Evolutionary conservation across 192 early-diverging fungal species (phyloP).

Genomic region (Coemansia sp.): DNA sequence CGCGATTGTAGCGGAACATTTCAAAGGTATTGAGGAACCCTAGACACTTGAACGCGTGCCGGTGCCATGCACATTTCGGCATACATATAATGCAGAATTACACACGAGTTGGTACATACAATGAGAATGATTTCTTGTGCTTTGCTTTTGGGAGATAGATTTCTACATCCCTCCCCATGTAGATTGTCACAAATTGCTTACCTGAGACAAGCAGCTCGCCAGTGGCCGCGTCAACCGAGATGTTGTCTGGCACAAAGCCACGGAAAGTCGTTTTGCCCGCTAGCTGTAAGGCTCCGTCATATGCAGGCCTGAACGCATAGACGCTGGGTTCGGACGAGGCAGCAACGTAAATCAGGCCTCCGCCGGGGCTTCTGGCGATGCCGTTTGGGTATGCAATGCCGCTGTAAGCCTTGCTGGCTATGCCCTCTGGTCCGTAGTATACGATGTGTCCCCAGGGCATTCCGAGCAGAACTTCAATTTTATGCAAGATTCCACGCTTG

Average conservation of each 20-base stretch:
- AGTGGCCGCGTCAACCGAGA: constrained; percentile 45
- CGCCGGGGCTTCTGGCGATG: constrained; percentile 36
- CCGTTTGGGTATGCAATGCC: constrained; percentile 50
- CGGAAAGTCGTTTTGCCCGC: constrained; percentile 34
- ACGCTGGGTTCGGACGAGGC: constrained; percentile 50
- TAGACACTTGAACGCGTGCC: constrained; percentile 15
- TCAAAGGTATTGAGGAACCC: constrained; percentile 52
- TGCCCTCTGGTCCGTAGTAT: constrained; percentile 26
- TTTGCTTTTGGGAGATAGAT: constrained; percentile 1
- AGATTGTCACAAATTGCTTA: constrained; percentile 20
- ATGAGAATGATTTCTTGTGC: not conserved
- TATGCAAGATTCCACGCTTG: constrained; percentile 23
- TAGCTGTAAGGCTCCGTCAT: constrained; percentile 27
- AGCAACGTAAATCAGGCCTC: constrained; percentile 35
- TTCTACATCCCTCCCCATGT: not conserved
- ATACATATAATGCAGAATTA: not conserved
- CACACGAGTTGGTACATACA: not conserved
- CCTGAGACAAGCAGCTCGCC: constrained; percentile 51
- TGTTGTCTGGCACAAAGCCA: constrained; percentile 50
- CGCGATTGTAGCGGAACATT: constrained; percentile 53
- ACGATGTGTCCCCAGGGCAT: constrained; percentile 54
- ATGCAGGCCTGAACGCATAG: constrained; percentile 19
- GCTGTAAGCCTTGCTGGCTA: constrained; percentile 24
- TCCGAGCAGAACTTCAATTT: constrained; percentile 51
- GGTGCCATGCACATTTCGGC: not conserved